Conservation (phyloP, 345 rosid species). For the Lepidium didymum region DNA sequence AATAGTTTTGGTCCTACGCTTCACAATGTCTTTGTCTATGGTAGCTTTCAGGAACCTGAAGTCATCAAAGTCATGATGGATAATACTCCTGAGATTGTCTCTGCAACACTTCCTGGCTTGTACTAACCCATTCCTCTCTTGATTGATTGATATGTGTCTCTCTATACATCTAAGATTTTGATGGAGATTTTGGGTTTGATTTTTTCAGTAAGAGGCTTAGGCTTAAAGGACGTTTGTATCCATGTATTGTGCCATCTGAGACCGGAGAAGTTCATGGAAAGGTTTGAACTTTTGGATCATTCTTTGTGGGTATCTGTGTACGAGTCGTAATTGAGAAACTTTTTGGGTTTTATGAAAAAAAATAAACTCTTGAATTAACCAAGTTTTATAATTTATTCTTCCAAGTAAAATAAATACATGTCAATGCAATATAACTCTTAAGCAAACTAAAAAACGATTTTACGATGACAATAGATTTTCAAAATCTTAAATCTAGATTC, state of each 20-base stretch:
- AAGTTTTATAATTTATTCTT: too few relatives aligned
- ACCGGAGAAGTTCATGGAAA: conserved; percentile 47
- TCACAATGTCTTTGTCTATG: conserved; percentile 74
- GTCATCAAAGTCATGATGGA: conserved; percentile 51
- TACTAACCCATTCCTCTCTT: conserved; percentile 4
- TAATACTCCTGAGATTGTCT: conserved; percentile 46
- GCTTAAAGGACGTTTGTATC: conserved; percentile 88
- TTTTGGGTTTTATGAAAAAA: too few relatives aligned
- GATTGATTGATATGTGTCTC: background rate
- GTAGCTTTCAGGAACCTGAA: conserved; percentile 74
- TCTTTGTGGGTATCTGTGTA: background rate
- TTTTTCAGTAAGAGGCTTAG: conserved; percentile 67
- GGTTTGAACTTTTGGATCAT: conserved; percentile 20
- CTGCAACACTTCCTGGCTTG: conserved; percentile 69
- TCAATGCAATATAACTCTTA: too few relatives aligned
- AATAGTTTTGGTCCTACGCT: background rate
- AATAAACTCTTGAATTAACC: background rate
- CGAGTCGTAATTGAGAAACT: background rate
- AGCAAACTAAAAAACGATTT: too few relatives aligned
- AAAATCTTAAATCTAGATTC: too few relatives aligned
- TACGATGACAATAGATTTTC: too few relatives aligned
- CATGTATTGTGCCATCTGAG: conserved; percentile 65
- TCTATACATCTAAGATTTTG: background rate
- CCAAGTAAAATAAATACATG: too few relatives aligned
- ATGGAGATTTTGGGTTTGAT: background rate